Conservation (phyloP, 495 filamentous ascomycete species). For the Hyaloscypha bicolor region DNA sequence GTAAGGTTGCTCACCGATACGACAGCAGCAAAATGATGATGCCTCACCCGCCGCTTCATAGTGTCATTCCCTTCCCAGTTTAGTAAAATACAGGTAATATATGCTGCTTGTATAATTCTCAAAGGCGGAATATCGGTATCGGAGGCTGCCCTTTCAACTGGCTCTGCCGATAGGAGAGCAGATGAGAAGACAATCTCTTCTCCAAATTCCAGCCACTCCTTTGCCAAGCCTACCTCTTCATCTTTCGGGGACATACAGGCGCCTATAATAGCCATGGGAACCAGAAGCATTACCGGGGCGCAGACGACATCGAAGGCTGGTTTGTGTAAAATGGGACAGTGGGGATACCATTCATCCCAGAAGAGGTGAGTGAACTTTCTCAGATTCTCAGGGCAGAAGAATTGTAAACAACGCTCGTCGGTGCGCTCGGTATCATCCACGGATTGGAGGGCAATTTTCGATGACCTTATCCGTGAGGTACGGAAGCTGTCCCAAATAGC, state of each 20-base stretch:
- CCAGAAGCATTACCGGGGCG: conserved; percentile 4
- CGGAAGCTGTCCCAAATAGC: conserved; percentile 18
- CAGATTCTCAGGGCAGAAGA: conserved; percentile 13
- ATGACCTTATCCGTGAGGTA: conserved; percentile 9
- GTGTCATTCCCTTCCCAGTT: conserved; percentile 23
- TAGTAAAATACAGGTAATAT: conserved; percentile 13
- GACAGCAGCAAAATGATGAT: conserved; percentile 12
- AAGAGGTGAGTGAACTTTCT: conserved; percentile 12
- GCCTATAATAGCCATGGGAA: conserved; percentile 19
- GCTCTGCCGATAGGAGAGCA: conserved; percentile 6
- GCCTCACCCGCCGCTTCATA: conserved; percentile 11
- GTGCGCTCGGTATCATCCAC: background rate
- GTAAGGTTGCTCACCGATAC: conserved; percentile 2
- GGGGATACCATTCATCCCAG: conserved; percentile 23
- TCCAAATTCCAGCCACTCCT: conserved; percentile 14
- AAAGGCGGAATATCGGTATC: background rate
- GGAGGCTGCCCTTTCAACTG: conserved; percentile 3
- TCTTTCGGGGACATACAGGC: conserved; percentile 9
- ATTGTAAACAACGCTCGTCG: conserved; percentile 15
- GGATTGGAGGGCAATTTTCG: conserved; percentile 4
- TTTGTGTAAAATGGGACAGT: conserved; percentile 21
- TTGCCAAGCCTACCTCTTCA: conserved; percentile 6
- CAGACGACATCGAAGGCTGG: conserved; percentile 9
- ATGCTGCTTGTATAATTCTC: conserved; percentile 16
- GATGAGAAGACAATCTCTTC: conserved; percentile 18